Evolutionary conservation across 768 basidiomycete species (phyloP).

Genomic region (Tremella mesenterica): DNA sequence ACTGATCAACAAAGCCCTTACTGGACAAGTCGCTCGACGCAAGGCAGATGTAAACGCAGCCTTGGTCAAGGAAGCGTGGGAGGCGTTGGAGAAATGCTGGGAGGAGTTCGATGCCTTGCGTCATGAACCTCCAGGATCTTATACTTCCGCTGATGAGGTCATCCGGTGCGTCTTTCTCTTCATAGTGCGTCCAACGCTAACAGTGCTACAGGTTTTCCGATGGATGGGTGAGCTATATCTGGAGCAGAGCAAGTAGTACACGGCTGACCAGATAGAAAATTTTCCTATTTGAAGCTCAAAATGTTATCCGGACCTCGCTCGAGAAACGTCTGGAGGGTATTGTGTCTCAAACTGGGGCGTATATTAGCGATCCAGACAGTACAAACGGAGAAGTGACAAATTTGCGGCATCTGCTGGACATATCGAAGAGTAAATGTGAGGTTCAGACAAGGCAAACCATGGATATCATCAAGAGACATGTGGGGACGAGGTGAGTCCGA

Average conservation of each 20-base stretch:
- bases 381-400: constrained; percentile 16
- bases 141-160: constrained; percentile 50
- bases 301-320: constrained; percentile 75
- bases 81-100: constrained; percentile 71
- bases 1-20: constrained; percentile 65
- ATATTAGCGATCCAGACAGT: constrained; percentile 15
- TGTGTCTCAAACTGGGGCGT: constrained; percentile 12
- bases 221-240: constrained; percentile 59
- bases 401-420: constrained; percentile 47
- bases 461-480: constrained; percentile 49
- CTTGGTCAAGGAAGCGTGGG: constrained; percentile 72
- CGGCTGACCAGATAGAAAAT: constrained; percentile 49
- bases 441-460: constrained; percentile 50
- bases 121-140: constrained; percentile 26
- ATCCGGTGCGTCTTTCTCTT: constrained; percentile 44
- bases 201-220: constrained; percentile 54
- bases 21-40: constrained; percentile 65
- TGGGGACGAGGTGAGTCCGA: constrained; percentile 46
- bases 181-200: neutral
- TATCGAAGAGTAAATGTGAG: constrained; percentile 49
- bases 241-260: neutral
- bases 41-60: constrained; percentile 56
- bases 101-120: constrained; percentile 65
- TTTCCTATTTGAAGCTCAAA: constrained; percentile 81
- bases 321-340: constrained; percentile 51